Evolutionary conservation across 2,329 filamentous ascomycete genomes (phyloP).

Genomic region (Diaporthe australafricana): DNA sequence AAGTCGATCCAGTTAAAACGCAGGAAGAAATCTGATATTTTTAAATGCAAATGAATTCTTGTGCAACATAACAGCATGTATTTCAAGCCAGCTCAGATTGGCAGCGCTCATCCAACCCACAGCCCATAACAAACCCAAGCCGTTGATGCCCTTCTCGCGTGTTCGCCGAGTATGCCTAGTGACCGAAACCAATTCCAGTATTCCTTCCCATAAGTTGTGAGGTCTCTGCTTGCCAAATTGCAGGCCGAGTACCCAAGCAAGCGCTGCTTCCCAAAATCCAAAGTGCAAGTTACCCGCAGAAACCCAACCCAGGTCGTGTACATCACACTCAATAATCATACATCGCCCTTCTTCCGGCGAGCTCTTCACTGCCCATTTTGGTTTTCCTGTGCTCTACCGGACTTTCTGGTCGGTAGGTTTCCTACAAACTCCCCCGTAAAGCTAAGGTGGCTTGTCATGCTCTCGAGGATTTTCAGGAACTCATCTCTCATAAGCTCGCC

Average conservation of each 20-base stretch:
- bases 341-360: neutral
- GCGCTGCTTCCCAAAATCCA: neutral
- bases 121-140: neutral
- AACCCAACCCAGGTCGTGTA: neutral
- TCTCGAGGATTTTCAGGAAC: slow-evolving; percentile 47
- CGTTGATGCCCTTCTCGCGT: neutral
- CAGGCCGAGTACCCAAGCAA: neutral
- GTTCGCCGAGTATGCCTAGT: neutral
- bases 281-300: neutral
- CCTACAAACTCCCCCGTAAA: slow-evolving; percentile 46
- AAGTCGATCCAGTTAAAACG: neutral
- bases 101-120: slow-evolving; percentile 17
- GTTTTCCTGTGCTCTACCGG: slow-evolving; percentile 36
- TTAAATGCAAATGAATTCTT: neutral
- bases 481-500: slow-evolving; percentile 48
- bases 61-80: no score
- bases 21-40: neutral
- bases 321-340: slow-evolving; percentile 1
- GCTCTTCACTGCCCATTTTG: slow-evolving; percentile 26
- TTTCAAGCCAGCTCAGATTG: neutral
- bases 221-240: neutral
- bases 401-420: slow-evolving; percentile 42
- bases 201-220: neutral
- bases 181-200: neutral
- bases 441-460: slow-evolving; percentile 49